phyloP scores from a whole-genome alignment of 371 early-diverging fungal genomes.

The Mucor lusitanicus region DNA sequence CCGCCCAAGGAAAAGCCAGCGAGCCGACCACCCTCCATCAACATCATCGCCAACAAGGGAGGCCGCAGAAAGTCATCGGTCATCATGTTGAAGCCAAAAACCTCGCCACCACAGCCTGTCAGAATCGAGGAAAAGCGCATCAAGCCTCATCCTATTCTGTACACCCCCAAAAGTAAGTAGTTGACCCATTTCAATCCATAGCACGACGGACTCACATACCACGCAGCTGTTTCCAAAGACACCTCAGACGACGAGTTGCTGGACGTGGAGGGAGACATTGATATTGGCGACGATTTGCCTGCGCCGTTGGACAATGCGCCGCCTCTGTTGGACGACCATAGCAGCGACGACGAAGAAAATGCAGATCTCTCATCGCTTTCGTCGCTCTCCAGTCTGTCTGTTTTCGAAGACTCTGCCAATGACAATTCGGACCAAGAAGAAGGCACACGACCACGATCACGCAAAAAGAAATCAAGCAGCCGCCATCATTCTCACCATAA shows the following conservation, averaged over 20 bases:
- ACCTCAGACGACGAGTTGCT: conserved; percentile 26
- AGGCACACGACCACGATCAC: background rate
- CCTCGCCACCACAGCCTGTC: background rate
- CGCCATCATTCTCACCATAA: background rate
- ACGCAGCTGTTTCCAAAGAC: background rate
- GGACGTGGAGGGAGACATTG: conserved; percentile 29
- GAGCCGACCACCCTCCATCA: background rate
- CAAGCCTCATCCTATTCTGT: background rate
- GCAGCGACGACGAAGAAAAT: conserved; percentile 12
- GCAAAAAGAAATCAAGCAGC: background rate
- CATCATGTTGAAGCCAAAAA: conserved; percentile 16
- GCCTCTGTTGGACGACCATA: background rate
- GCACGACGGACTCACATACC: background rate
- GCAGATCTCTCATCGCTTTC: conserved; percentile 26
- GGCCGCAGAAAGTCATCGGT: conserved; percentile 15
- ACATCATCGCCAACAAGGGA: background rate
- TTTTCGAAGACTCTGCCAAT: conserved; percentile 13
- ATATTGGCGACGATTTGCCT: conserved; percentile 24
- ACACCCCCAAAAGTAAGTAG: background rate
- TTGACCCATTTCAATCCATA: no score
- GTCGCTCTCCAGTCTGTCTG: conserved; percentile 25
- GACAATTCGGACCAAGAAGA: conserved; percentile 5
- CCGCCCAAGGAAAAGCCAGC: conserved; percentile 4
- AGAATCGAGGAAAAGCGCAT: background rate
- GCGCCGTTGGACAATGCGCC: background rate